Evolutionary conservation across 257 asterid genomes (phyloP).

Genomic region (Solanum medicagineum): DNA sequence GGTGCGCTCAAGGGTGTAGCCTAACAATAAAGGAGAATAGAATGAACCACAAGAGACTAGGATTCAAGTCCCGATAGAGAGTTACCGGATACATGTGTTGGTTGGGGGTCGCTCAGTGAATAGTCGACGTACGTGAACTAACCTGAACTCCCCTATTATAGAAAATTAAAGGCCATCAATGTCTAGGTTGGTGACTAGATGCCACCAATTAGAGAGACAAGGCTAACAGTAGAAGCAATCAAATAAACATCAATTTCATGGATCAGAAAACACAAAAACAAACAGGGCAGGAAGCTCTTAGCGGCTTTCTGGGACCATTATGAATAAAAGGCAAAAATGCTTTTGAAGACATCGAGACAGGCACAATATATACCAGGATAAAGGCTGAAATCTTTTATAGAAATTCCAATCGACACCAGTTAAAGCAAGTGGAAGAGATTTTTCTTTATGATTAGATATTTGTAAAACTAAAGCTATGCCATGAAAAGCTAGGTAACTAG

Average conservation of each 20-base stretch:
- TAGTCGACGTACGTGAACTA: not conserved
- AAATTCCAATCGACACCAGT: not conserved
- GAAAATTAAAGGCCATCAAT: not conserved
- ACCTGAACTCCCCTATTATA: not conserved
- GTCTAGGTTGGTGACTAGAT: not conserved
- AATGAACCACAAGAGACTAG: not conserved
- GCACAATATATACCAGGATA: not conserved
- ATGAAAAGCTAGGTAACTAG: not conserved
- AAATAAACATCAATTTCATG: not conserved
- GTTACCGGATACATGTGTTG: not conserved
- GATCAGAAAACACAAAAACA: not conserved
- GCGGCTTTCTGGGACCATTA: not conserved
- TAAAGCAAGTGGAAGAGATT: not conserved
- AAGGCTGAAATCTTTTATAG: not conserved
- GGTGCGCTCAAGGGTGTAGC: not conserved
- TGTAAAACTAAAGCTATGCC: not conserved
- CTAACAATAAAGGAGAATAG: not conserved
- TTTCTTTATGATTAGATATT: not conserved
- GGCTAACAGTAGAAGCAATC: not conserved
- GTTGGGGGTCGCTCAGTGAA: not conserved
- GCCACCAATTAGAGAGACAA: not conserved
- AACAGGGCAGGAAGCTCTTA: not conserved
- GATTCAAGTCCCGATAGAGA: not conserved
- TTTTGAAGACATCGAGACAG: not conserved
- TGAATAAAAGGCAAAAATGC: not conserved